Conservation (phyloP, 192 early-diverging fungal genomes). For the Coemansia sp. region DNA sequence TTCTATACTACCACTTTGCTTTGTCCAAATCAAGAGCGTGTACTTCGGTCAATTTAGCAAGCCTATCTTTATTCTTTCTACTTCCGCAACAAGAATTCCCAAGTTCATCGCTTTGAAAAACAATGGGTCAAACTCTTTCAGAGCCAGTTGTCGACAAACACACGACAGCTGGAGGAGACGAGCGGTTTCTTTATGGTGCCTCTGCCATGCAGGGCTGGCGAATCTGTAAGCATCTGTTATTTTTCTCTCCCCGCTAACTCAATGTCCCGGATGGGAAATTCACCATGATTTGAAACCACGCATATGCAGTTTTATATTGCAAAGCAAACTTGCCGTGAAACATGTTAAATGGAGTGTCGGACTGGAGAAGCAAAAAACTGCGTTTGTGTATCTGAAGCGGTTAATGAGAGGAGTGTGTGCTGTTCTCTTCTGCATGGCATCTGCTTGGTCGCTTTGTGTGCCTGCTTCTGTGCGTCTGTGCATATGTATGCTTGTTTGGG, state of each 20-base stretch:
- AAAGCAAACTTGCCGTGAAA: no score
- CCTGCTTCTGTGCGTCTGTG: slow-evolving; percentile 4
- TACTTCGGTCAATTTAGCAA: slow-evolving; percentile 2
- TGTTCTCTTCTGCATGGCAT: slow-evolving; percentile 29
- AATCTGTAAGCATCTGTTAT: slow-evolving; percentile 50
- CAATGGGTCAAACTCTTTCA: slow-evolving; percentile 95
- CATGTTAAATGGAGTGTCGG: no score
- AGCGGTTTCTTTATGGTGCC: slow-evolving; percentile 78
- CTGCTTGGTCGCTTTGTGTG: slow-evolving; percentile 1
- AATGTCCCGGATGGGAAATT: no score
- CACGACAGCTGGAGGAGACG: slow-evolving; percentile 67
- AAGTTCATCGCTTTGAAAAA: slow-evolving; percentile 10
- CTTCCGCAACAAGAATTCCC: slow-evolving; percentile 1
- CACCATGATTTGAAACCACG: no score
- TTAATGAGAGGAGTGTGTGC: no score
- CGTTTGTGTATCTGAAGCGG: no score
- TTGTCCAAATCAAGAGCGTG: slow-evolving; percentile 5
- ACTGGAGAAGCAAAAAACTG: no score
- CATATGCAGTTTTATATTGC: no score
- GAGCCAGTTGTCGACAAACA: slow-evolving; percentile 92
- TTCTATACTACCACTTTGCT: slow-evolving; percentile 3
- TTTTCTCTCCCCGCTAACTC: neutral
- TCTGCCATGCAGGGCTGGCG: slow-evolving; percentile 98
- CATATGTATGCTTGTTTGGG: neutral
- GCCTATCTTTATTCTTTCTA: neutral